Percentiles rank a stretch among this genome's conserved stretches.
phyloP scores from a whole-genome alignment of 345 rosid species.

The Excoecaria agallocha region DNA sequence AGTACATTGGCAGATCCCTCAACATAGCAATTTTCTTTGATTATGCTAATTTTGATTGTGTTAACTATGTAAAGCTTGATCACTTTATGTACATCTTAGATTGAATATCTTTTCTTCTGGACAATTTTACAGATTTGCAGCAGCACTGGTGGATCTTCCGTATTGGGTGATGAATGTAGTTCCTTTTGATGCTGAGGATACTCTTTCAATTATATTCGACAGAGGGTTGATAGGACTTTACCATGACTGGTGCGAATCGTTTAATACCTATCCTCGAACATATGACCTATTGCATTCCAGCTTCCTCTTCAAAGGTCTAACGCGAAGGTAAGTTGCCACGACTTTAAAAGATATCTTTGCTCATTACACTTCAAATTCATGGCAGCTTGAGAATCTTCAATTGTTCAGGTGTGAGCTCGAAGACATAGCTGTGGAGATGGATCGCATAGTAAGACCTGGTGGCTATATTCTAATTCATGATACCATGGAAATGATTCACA shows the following conservation, averaged over 20 bases:
- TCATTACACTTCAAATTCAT: not conserved
- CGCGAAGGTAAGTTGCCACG: constrained; percentile 41
- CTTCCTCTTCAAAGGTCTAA: constrained; percentile 49
- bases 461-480: constrained; percentile 81
- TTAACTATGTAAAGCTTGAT: not conserved
- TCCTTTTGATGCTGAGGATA: constrained; percentile 57
- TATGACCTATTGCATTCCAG: constrained; percentile 81
- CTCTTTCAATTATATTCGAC: constrained; percentile 60
- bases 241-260: constrained; percentile 92
- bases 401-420: constrained; percentile 56
- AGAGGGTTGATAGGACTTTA: constrained; percentile 85
- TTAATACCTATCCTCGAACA: constrained; percentile 84
- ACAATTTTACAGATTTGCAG: constrained; percentile 58
- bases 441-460: constrained; percentile 75
- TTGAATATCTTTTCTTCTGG: not conserved
- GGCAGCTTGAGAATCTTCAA: constrained; percentile 1
- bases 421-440: constrained; percentile 65
- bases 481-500: constrained; percentile 49
- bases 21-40: not conserved
- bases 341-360: not conserved
- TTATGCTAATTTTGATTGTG: not conserved
- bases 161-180: constrained; percentile 95
- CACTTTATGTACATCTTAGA: not conserved
- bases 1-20: no score
- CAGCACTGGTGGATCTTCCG: constrained; percentile 63